Evolutionary conservation across 2,329 filamentous ascomycete genomes (phyloP), one percentile per base, ranked within the genome.

Genomic region (Exserohilum rostratum): DNA sequence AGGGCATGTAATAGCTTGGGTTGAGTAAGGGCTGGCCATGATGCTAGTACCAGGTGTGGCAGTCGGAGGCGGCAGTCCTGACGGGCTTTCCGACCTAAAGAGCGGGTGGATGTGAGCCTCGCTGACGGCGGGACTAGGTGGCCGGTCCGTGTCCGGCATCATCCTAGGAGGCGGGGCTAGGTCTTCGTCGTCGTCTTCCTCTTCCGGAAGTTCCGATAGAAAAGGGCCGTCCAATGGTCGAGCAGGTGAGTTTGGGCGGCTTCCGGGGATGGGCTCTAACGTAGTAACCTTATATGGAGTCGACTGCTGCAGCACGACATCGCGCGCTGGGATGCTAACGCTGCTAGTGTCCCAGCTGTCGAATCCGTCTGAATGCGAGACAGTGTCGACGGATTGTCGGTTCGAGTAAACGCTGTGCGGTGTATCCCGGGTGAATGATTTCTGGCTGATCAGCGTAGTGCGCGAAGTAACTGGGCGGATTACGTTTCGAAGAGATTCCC

Each of bases 51-150:
- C 87, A 0, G 88, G 86, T 0, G 87, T 89, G 1, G 67, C 66
- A 5, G 84, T 76, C 0, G 89, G 85, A 1, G 88, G 86, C 6
- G 88, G 88, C 13, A 55, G 30, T 10, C 52, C 52, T 1, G 80
- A 82, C 0, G 87, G 87, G 35, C 86, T 89, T 68, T 90, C 88
- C 5, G 87, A 87, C 55, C 90, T 83, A 78, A 93, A 92, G 3
- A 93, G 81, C 7, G 90, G 90, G 71, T 93, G 90, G 40, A 92
- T 91, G 67, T 91, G 85, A 3, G 86, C 80, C 70, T 92, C 88
- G 65, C 81, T 81, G 13, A 73, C 62, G 45, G 64, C 68, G 25
- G 75, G 77, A 44, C 75, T 78, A 5, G 68, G 69, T 22, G 77
- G 73, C 29, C 71, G 70, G 12, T 72, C 73, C 6, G 56, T 58